These are phyloP conservation scores for Crithidia acanthocephali DNA, from an alignment of 208 protist species.

Conservation along the genomic window DNA sequence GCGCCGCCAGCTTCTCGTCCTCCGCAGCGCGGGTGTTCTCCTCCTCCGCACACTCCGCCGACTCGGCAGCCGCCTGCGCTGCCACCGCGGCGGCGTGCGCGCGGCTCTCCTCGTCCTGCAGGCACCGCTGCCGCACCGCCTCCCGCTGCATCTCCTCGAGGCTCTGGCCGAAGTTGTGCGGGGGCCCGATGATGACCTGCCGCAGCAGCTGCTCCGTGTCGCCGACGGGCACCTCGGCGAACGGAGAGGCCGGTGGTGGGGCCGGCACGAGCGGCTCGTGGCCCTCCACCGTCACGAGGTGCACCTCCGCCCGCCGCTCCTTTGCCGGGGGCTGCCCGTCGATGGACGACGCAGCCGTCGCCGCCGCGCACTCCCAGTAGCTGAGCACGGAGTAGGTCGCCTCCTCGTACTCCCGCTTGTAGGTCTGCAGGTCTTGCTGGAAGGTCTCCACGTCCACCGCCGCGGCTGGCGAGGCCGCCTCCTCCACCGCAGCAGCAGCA, in stretches of 20 bases:
- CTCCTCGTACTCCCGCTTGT: slow-evolving; percentile 64
- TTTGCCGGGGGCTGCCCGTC: slow-evolving; percentile 30
- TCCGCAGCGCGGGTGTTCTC: slow-evolving; percentile 20
- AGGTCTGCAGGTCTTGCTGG: slow-evolving; percentile 56
- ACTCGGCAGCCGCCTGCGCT: slow-evolving; percentile 37
- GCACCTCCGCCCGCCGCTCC: slow-evolving; percentile 36
- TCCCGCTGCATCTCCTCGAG: slow-evolving; percentile 80
- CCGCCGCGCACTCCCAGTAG: slow-evolving; percentile 84
- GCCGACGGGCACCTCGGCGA: slow-evolving; percentile 39
- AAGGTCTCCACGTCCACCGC: slow-evolving; percentile 60
- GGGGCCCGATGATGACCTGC: slow-evolving; percentile 68
- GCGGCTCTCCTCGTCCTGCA: slow-evolving; percentile 55
- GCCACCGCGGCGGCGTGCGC: slow-evolving; percentile 27
- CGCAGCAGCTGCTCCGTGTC: slow-evolving; percentile 52
- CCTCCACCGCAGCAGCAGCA: neutral
- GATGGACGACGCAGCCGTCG: slow-evolving; percentile 1
- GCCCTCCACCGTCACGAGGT: slow-evolving; percentile 54
- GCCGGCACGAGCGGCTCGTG: slow-evolving; percentile 74
- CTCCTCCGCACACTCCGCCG: slow-evolving; percentile 43
- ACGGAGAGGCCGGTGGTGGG: slow-evolving; percentile 63
- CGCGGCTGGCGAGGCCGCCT: too few species aligned
- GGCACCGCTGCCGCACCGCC: slow-evolving; percentile 54
- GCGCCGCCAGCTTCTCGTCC: slow-evolving; percentile 27
- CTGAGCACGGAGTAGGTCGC: slow-evolving; percentile 69
- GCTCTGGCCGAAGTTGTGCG: slow-evolving; percentile 92